Evolutionary conservation across 2,329 filamentous ascomycete species (phyloP).

Genomic region (Drechslerella dactyloides): DNA sequence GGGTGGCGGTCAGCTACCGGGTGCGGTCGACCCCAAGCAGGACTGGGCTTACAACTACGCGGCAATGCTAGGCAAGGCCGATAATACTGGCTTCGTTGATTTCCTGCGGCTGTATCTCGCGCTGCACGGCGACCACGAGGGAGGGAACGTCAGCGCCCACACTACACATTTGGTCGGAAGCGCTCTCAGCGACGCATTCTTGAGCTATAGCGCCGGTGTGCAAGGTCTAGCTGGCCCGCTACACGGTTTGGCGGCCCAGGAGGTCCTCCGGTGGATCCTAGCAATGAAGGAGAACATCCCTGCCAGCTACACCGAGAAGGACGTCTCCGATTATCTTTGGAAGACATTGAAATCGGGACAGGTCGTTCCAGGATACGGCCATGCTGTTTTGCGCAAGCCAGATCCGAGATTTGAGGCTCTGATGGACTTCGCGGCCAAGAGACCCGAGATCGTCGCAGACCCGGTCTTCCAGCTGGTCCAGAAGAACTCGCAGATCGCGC

Average conservation of each 20-base stretch:
- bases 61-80: constrained; percentile 87
- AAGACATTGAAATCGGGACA: constrained; percentile 88
- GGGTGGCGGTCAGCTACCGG: constrained; percentile 74
- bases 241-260: constrained; percentile 91
- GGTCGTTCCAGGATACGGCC: constrained; percentile 92
- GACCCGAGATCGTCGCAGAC: constrained; percentile 82
- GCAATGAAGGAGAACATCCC: constrained; percentile 93
- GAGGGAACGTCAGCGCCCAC: constrained; percentile 95
- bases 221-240: constrained; percentile 94
- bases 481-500: constrained; percentile 89
- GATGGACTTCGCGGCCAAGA: constrained; percentile 89
- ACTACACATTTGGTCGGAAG: constrained; percentile 93
- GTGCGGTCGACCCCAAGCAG: constrained; percentile 78
- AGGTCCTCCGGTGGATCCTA: constrained; percentile 94
- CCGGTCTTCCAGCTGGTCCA: constrained; percentile 93
- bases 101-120: constrained; percentile 91
- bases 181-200: constrained; percentile 90
- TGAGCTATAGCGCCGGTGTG: constrained; percentile 93
- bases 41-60: constrained; percentile 99
- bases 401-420: constrained; percentile 95
- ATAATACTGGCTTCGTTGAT: constrained; percentile 95
- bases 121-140: constrained; percentile 96
- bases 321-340: constrained; percentile 91
- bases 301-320: constrained; percentile 74
- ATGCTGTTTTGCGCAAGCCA: constrained; percentile 94